Evolutionary conservation across 495 filamentous ascomycete species (phyloP), one percentile per base, ranked within the genome.

Genomic region (Pyrenula massariospora): DNA sequence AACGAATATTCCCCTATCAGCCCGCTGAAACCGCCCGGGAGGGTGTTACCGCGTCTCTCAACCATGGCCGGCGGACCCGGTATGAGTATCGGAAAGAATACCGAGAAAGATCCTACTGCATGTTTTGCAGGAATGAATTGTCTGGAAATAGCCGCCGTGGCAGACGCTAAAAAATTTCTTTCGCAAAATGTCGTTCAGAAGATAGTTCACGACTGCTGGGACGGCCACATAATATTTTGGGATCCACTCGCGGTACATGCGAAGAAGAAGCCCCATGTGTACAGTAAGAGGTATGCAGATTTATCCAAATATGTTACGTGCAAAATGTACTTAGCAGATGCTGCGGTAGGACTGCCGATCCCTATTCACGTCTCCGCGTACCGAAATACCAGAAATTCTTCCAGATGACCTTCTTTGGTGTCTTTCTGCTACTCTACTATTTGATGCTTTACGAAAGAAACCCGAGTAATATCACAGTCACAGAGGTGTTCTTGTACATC

Each of bases 311-410:
- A 12, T 50, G n/a, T 51, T n/a, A 48, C 10, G 24, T 22, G 20
- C 56, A 48, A 53, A 31, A 42, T 66, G 21, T 2, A 61, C 53
- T 22, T 25, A 23, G 55, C 59, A 50, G 59, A 48, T 24, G 0
- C 54, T 51, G 36, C 57, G 50, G 22, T 56, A 82, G 75, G 60
- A 84, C 78, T 48, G 82, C 87, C 25, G 91, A 95, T 66, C 87
- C 86, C 1, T 95, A 86, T 64, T 90, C 85, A 54, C 81, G 92
- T 22, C 76, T 97, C 20, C 76, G 91, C 53, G 91, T 96, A 0
- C 92, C 92, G n/a, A 84, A 85, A 57, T 96, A 97, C 63, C 83
- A 91, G 47, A 96, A 96, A 66, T 79, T 81, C 8, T 96, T 92
- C 60, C 89, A 97, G 68, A 86, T 90, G 20, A 62, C 84, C 3